Conservation (phyloP, 1,284 basidiomycete species). For the Austroboletus niveus region DNA sequence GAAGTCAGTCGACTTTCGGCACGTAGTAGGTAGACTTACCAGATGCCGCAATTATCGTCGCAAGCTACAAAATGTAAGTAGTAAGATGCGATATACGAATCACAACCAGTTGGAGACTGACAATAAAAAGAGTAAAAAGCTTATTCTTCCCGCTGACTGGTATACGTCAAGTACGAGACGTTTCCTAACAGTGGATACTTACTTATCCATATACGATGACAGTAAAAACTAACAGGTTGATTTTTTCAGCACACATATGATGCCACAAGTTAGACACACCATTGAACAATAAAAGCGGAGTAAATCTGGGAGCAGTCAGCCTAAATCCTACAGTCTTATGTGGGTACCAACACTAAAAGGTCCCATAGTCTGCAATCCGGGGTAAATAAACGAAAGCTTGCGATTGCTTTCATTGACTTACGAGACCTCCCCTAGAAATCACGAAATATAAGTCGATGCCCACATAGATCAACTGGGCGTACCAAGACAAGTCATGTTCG, state of each 20-base stretch:
- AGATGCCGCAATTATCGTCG: background rate
- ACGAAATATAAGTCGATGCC: background rate
- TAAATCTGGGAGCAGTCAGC: background rate
- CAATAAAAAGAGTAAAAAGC: no score
- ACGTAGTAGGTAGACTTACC: background rate
- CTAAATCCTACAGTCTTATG: background rate
- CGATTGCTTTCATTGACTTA: background rate
- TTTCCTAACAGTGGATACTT: slow-evolving; percentile 21
- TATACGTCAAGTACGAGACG: background rate
- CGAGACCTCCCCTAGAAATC: background rate
- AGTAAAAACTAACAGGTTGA: slow-evolving; percentile 12
- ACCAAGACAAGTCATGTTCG: background rate
- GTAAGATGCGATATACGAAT: background rate
- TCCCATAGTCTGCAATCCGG: background rate
- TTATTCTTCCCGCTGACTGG: slow-evolving; percentile 15
- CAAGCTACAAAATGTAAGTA: slow-evolving; percentile 2
- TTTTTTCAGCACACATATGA: background rate
- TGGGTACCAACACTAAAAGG: background rate
- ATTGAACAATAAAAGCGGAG: background rate
- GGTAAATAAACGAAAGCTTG: no score
- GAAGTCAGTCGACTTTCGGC: background rate
- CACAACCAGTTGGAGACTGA: background rate
- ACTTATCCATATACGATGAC: no score
- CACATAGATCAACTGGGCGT: background rate
- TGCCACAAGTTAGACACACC: slow-evolving; percentile 4